phyloP scores from a whole-genome alignment of 108 stramenopile species.

The Skeletonema costatum region DNA sequence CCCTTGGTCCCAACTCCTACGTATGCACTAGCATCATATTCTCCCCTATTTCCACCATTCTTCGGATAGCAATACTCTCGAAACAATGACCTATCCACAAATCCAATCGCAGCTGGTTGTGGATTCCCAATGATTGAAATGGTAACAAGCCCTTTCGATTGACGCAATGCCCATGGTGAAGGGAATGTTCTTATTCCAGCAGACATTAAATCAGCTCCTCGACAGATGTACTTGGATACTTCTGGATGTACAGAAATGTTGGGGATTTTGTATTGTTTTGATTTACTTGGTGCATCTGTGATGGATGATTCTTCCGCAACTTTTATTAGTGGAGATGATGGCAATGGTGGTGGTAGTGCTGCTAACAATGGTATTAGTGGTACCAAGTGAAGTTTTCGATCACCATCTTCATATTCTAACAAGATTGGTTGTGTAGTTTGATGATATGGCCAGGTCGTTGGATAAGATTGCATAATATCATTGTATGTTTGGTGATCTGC shows the following conservation, averaged over 20 bases:
- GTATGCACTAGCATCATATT: not conserved
- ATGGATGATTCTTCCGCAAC: not conserved
- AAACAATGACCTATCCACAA: constrained; percentile 32
- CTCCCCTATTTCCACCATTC: constrained; percentile 7
- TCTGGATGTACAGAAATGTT: constrained; percentile 34
- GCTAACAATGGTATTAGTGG: constrained; percentile 41
- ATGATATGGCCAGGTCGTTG: constrained; percentile 44
- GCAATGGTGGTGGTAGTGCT: constrained; percentile 30
- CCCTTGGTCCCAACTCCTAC: constrained; percentile 71
- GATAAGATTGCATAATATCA: constrained; percentile 15
- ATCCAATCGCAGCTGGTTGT: constrained; percentile 76
- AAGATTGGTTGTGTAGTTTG: constrained; percentile 39
- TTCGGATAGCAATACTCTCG: constrained; percentile 42
- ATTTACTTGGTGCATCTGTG: constrained; percentile 26
- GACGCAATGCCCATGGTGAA: constrained; percentile 35
- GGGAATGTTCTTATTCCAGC: constrained; percentile 71
- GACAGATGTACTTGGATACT: constrained; percentile 78
- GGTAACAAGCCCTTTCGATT: constrained; percentile 50
- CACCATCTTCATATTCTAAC: constrained; percentile 32
- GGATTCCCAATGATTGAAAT: constrained; percentile 68
- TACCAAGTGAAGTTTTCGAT: constrained; percentile 30
- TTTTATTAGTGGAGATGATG: constrained; percentile 1
- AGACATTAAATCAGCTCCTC: constrained; percentile 86
- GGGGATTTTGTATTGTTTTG: constrained; percentile 29
- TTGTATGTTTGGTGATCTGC: not conserved